Conservation (phyloP, 1,284 basidiomycete genomes). For the Coniferiporia weirii region DNA sequence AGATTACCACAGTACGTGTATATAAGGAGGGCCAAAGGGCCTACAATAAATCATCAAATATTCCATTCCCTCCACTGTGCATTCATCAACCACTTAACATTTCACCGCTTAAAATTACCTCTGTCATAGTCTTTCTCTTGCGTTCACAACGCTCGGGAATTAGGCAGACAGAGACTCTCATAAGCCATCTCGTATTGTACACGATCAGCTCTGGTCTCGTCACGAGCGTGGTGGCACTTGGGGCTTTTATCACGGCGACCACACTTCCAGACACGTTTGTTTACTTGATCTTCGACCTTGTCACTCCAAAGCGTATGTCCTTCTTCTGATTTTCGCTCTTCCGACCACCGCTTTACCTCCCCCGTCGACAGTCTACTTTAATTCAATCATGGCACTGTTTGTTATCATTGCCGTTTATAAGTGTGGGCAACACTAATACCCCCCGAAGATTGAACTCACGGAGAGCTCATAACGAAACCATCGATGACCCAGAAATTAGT, state of each 20-base stretch:
- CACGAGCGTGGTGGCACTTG: not conserved
- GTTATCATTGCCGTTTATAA: not conserved
- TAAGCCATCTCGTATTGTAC: slow-evolving; percentile 2
- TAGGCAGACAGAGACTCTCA: slow-evolving; percentile 5
- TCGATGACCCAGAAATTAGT: too few relatives aligned
- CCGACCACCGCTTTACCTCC: not conserved
- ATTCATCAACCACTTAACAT: too few relatives aligned
- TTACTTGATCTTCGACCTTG: not conserved
- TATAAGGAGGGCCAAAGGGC: too few relatives aligned
- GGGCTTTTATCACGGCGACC: not conserved
- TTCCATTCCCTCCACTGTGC: too few relatives aligned
- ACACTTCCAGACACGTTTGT: not conserved
- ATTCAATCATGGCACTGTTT: not conserved
- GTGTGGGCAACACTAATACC: too few relatives aligned
- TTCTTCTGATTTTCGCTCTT: not conserved
- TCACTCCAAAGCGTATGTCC: slow-evolving; percentile 1
- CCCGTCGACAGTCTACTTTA: not conserved
- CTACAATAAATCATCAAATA: too few relatives aligned
- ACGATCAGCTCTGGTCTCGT: not conserved
- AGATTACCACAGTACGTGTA: too few relatives aligned
- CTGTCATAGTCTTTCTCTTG: not conserved
- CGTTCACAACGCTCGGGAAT: slow-evolving; percentile 1
- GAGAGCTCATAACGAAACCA: too few relatives aligned
- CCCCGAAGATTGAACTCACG: too few relatives aligned
- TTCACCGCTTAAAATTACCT: too few relatives aligned